A percentile compares a stretch with the other conserved stretches of the same genome.
phyloP scores from a whole-genome alignment of 2,329 filamentous ascomycete genomes.

The Alternaria ethzedia region DNA sequence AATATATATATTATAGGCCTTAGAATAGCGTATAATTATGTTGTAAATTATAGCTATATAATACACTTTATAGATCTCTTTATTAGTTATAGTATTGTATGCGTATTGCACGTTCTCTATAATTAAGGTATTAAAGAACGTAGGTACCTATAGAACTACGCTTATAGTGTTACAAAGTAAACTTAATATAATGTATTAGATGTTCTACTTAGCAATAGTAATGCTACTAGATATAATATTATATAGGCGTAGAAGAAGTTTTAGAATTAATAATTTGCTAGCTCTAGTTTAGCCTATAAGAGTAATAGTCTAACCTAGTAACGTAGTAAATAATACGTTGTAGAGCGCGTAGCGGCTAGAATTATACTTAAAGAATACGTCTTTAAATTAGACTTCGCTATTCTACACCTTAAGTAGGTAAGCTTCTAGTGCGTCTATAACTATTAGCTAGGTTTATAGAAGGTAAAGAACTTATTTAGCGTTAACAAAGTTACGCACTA shows the following conservation, averaged over 20 bases:
- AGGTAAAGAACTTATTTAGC: constrained; percentile 64
- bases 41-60: constrained; percentile 66
- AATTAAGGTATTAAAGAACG: constrained; percentile 67
- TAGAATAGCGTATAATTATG: constrained; percentile 62
- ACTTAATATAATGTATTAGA: constrained; percentile 62
- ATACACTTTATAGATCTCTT: constrained; percentile 64
- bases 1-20: constrained; percentile 36
- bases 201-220: constrained; percentile 62
- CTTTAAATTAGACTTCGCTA: constrained; percentile 58
- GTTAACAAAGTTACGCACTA: not conserved
- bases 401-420: constrained; percentile 49
- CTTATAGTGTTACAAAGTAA: constrained; percentile 64
- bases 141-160: constrained; percentile 67
- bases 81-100: constrained; percentile 61
- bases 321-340: not conserved
- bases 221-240: constrained; percentile 61
- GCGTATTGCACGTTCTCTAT: constrained; percentile 69
- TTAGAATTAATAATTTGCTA: constrained; percentile 64
- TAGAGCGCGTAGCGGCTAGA: constrained; percentile 38
- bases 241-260: constrained; percentile 64
- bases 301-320: constrained; percentile 60
- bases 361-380: constrained; percentile 62
- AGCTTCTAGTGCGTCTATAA: constrained; percentile 49
- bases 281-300: constrained; percentile 66
- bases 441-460: constrained; percentile 60